Percentiles rank a stretch among this genome's conserved stretches.
Evolutionary conservation across 352 stramenopile genomes (phyloP).

Genomic region (Pelagophyceae sp.): DNA sequence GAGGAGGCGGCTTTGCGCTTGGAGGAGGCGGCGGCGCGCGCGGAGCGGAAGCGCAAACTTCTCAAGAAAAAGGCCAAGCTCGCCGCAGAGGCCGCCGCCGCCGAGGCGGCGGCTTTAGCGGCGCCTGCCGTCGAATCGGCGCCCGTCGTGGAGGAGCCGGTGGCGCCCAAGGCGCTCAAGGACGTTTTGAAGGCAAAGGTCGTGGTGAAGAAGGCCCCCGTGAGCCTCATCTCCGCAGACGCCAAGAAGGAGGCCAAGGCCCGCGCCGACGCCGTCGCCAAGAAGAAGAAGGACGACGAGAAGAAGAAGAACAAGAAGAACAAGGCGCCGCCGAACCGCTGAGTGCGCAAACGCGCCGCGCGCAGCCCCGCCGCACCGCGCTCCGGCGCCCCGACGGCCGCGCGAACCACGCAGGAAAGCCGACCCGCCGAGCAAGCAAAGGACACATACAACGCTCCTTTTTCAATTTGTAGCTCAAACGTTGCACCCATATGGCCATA

Average conservation of each 20-base stretch:
- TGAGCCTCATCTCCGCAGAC: neutral
- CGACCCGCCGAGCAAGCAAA: too few species aligned
- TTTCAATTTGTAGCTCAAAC: too few species aligned
- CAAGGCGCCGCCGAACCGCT: neutral
- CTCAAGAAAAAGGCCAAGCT: neutral
- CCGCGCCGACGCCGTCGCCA: neutral
- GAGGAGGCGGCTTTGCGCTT: too few species aligned
- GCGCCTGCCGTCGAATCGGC: neutral
- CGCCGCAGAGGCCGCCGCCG: neutral
- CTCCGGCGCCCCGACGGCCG: too few species aligned
- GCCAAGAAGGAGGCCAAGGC: constrained; percentile 1
- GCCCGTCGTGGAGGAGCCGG: neutral
- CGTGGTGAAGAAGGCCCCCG: neutral
- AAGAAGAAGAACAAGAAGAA: constrained; percentile 19
- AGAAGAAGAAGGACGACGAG: constrained; percentile 14
- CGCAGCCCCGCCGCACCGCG: too few species aligned
- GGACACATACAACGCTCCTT: too few species aligned
- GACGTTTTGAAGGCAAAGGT: neutral
- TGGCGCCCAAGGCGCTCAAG: constrained; percentile 2
- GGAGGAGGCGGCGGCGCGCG: neutral
- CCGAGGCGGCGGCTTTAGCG: neutral
- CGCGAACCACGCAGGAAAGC: too few species aligned
- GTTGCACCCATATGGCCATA: too few species aligned
- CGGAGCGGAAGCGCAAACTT: neutral
- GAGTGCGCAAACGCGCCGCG: too few species aligned